Evolutionary conservation across 2,329 filamentous ascomycete species (phyloP).

Genomic region (Ceratocystis papillata): DNA sequence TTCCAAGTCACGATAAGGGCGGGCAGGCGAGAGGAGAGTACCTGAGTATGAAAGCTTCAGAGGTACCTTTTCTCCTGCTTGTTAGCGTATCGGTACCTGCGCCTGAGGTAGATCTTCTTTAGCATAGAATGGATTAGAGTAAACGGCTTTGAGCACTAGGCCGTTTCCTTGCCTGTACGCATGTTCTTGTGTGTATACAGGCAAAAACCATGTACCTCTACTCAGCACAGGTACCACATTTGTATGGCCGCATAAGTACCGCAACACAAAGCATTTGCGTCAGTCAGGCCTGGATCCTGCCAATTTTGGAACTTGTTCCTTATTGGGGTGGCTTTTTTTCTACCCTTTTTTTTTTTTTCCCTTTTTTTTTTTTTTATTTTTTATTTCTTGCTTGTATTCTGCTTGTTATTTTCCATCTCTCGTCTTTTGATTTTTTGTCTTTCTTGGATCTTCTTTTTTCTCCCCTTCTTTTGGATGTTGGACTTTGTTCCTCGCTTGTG

Average conservation of each 20-base stretch:
- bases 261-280: background rate
- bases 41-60: background rate
- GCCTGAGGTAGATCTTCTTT: background rate
- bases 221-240: background rate
- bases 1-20: background rate
- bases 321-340: conserved; percentile 19
- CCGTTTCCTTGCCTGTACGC: background rate
- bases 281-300: conserved; percentile 1
- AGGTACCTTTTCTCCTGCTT: background rate
- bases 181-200: background rate
- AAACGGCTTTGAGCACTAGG: background rate
- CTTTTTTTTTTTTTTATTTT: background rate
- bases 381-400: conserved; percentile 4
- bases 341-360: background rate
- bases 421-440: background rate
- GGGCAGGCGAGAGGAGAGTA: background rate
- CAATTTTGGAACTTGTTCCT: conserved; percentile 6
- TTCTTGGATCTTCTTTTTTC: conserved; percentile 13
- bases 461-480: conserved; percentile 8
- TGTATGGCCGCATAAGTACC: conserved; percentile 5
- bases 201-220: conserved; percentile 4
- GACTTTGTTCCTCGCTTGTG: conserved; percentile 13
- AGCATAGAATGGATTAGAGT: background rate
- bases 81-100: background rate
- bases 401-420: too few species aligned